Conservation (phyloP, 768 basidiomycete genomes). For the Suillus clintonianus region DNA sequence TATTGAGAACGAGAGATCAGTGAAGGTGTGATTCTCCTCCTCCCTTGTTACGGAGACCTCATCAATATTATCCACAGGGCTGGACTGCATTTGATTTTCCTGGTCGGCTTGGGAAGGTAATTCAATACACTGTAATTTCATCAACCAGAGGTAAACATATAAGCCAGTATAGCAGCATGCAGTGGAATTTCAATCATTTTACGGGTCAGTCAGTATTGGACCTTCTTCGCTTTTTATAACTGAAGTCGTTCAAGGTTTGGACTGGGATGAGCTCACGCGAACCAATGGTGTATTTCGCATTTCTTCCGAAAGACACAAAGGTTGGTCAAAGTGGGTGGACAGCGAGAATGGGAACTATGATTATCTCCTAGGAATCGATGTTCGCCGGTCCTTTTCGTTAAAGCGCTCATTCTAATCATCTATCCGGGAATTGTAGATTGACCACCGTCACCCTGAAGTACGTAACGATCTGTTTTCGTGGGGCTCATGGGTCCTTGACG, state of each 20-base stretch:
- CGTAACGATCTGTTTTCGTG: constrained; percentile 72
- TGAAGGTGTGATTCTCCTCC: constrained; percentile 52
- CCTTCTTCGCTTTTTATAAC: background rate
- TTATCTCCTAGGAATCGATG: constrained; percentile 76
- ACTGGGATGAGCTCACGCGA: constrained; percentile 75
- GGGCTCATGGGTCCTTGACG: constrained; percentile 77
- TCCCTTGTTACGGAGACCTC: background rate
- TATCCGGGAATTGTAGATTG: constrained; percentile 52
- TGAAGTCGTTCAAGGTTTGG: constrained; percentile 55
- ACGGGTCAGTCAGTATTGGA: constrained; percentile 50
- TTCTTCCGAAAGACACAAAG: constrained; percentile 61
- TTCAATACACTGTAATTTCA: constrained; percentile 15
- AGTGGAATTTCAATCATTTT: constrained; percentile 80
- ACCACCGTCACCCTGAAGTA: constrained; percentile 82
- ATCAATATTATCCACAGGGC: constrained; percentile 44
- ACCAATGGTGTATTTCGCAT: constrained; percentile 75
- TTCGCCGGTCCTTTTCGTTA: constrained; percentile 31
- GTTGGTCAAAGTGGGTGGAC: constrained; percentile 84
- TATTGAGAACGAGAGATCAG: constrained; percentile 58
- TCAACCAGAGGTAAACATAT: background rate
- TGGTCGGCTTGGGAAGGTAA: constrained; percentile 73
- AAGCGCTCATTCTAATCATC: constrained; percentile 4
- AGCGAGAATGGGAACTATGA: constrained; percentile 87
- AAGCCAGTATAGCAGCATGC: constrained; percentile 64
- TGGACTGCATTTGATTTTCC: constrained; percentile 89